Evolutionary conservation across 352 stramenopile species (phyloP).

Genomic region (Pythium inflatum): DNA sequence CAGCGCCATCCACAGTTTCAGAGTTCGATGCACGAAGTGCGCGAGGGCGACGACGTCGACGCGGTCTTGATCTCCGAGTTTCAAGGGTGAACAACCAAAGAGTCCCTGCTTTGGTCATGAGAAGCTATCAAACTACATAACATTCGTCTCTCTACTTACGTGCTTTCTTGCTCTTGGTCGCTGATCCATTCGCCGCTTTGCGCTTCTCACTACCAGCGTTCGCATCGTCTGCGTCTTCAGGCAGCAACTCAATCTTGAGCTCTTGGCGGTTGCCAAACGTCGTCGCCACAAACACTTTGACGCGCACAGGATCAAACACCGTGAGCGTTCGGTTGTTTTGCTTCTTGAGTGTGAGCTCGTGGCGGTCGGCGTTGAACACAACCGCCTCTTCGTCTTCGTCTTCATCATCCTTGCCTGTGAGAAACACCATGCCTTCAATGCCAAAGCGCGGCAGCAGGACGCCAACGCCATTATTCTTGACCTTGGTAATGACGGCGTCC

Average conservation of each 20-base stretch:
- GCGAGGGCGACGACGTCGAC: conserved; percentile 20
- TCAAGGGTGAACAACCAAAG: conserved; percentile 22
- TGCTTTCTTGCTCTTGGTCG: conserved; percentile 23
- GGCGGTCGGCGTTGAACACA: conserved; percentile 50
- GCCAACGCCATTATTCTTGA: conserved; percentile 94
- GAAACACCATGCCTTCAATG: conserved; percentile 96
- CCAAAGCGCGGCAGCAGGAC: conserved; percentile 98
- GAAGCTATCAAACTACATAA: conserved; percentile 10
- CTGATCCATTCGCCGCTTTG: conserved; percentile 7
- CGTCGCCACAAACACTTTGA: conserved; percentile 79
- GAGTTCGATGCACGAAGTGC: conserved; percentile 19
- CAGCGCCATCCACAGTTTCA: conserved; percentile 43
- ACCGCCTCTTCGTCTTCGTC: conserved; percentile 53
- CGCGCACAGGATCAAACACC: conserved; percentile 80
- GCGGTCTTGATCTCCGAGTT: conserved; percentile 31
- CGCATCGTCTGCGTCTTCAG: conserved; percentile 24
- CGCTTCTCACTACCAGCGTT: conserved; percentile 9
- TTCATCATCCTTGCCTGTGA: conserved; percentile 75
- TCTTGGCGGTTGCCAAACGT: conserved; percentile 84
- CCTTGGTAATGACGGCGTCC: conserved; percentile 95
- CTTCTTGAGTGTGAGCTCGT: conserved; percentile 67
- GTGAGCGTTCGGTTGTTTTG: conserved; percentile 56
- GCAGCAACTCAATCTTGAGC: conserved; percentile 81
- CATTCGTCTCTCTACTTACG: conserved; percentile 13
- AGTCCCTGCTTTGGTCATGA: too few species aligned